phyloP scores from a whole-genome alignment of 768 basidiomycete genomes.

The Hygrocybe punicea region DNA sequence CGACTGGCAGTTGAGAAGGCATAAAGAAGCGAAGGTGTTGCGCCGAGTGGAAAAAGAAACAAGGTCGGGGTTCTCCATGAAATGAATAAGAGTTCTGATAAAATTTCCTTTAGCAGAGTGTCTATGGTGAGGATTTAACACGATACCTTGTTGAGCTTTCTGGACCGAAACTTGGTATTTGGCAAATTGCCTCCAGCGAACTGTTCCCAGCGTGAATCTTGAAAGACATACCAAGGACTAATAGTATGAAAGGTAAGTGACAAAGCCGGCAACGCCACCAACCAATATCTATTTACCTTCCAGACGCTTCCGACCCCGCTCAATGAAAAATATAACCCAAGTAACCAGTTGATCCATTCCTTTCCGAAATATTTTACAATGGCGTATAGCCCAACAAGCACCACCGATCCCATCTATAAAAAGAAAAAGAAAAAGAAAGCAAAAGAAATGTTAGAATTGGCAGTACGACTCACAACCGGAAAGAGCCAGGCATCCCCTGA shows the following conservation, averaged over 20 bases:
- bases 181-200: constrained; percentile 58
- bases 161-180: constrained; percentile 42
- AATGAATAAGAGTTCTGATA: constrained; percentile 35
- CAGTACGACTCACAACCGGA: constrained; percentile 54
- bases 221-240: constrained; percentile 54
- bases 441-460: neutral
- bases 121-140: neutral
- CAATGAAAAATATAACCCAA: constrained; percentile 72
- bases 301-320: constrained; percentile 65
- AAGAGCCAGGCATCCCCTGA: constrained; percentile 71
- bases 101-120: constrained; percentile 8
- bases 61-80: constrained; percentile 59
- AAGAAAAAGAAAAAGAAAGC: neutral
- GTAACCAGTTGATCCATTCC: constrained; percentile 78
- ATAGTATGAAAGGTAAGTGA: constrained; percentile 1
- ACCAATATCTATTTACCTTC: constrained; percentile 46
- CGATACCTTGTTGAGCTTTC: constrained; percentile 47
- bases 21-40: constrained; percentile 66
- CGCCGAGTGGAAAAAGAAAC: constrained; percentile 53
- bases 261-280: neutral
- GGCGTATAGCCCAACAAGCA: constrained; percentile 64
- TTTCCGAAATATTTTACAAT: constrained; percentile 73
- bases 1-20: constrained; percentile 41
- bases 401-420: constrained; percentile 62
- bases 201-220: constrained; percentile 46